Conservation (phyloP, 176 grass and related monocot genomes). For the Phoenix roebelenii region DNA sequence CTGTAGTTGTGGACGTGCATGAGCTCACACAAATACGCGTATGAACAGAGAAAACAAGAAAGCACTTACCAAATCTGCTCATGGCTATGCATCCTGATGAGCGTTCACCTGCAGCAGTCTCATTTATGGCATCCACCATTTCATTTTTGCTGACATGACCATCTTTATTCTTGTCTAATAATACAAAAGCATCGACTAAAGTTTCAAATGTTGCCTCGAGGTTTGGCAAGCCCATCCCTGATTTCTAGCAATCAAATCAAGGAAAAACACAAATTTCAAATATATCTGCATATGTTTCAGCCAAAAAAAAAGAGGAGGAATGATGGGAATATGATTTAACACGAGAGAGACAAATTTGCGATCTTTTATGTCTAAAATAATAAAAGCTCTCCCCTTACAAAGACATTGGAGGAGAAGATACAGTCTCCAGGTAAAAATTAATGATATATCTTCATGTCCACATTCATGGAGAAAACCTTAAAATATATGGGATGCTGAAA, state of each 20-base stretch:
- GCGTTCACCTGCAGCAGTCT: conserved; percentile 73
- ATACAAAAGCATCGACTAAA: conserved; percentile 87
- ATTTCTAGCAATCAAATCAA: conserved; percentile 45
- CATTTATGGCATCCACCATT: conserved; percentile 90
- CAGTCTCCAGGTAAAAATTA: too few relatives aligned
- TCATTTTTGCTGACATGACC: conserved; percentile 94
- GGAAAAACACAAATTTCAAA: conserved; percentile 10
- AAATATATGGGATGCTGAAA: too few relatives aligned
- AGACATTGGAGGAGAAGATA: too few relatives aligned
- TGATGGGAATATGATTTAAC: too few relatives aligned
- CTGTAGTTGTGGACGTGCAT: too few relatives aligned
- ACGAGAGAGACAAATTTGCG: too few relatives aligned
- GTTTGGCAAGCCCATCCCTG: conserved; percentile 63
- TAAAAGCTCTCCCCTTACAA: too few relatives aligned
- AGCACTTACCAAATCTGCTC: conserved; percentile 85
- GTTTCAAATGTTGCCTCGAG: conserved; percentile 76
- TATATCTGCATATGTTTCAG: too few relatives aligned
- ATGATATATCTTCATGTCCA: too few relatives aligned
- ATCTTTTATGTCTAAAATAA: too few relatives aligned
- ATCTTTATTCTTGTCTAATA: conserved; percentile 91
- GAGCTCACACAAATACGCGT: neutral
- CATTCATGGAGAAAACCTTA: too few relatives aligned
- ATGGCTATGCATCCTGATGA: conserved; percentile 88
- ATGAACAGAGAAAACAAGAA: neutral
- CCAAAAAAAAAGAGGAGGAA: too few relatives aligned